Base-by-base conservation (phyloP, 176 grass and related monocot species). In the Saccharum spontaneum region DNA sequence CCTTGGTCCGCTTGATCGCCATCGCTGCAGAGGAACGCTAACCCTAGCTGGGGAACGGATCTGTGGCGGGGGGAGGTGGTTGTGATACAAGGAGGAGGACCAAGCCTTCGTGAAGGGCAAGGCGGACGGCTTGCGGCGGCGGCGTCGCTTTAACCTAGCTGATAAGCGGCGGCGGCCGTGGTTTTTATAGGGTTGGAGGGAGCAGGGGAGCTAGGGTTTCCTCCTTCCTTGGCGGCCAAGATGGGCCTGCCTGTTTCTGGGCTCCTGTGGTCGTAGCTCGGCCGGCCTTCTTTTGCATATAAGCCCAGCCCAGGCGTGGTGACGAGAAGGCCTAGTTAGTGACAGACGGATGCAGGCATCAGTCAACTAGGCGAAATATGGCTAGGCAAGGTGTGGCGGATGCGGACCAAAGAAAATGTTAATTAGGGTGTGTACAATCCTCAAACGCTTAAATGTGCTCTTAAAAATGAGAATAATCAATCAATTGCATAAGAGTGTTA, bases 1-100 rank as follows among this genome's bases (percentile, higher is more conserved):
- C 94, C 81, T 91, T 97, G 37, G 91, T 88, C 67, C 85, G 64
- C 84, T 97, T 97, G 83, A 93, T 88, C 74, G 91, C 90, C 94
- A 97, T 97, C 46, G 83, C 79, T 40, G 67, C 78, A 26, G 55
- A 22, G 64, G 16, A 39, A 76, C 33, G 6, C 80, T 52, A 84
- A 67, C 44, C 7, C 80, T 79, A 84, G 33, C 38, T 22, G 17
- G 62, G 22, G 7, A 69, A 45, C 16, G 37, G 86, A 71, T 62
- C 18, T 23, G 67, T 8, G 72, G 0, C 1, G 24, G 33, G 14
- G 69, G 34, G 12, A 15, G 45, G 12, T 48, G 13, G 33, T 6
- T 14, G n/a, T 5, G 16, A 4, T 54, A 49, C 20, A 18, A 43
- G 18, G 78, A 55, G 16, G 86, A 94, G 92, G 93, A 77, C 93